Conservation (phyloP, 2,329 filamentous ascomycete genomes). For the Stenocarpella maydis region DNA sequence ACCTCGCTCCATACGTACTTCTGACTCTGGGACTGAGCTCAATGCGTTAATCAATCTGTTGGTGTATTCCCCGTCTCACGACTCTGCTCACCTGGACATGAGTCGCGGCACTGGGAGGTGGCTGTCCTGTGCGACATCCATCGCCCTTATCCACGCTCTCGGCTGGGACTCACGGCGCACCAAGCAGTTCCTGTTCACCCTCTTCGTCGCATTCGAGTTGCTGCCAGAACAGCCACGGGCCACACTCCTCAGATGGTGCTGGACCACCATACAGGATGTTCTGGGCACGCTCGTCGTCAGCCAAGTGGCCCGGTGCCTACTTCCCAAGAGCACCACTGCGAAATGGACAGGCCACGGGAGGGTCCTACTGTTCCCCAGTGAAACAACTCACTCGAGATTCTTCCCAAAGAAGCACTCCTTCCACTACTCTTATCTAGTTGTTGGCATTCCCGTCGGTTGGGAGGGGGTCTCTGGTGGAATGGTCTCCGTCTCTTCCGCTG, state of each 20-base stretch:
- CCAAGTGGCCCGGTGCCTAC: background rate
- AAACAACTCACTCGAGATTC: slow-evolving; percentile 70
- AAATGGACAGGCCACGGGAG: slow-evolving; percentile 30
- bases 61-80: background rate
- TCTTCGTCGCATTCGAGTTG: background rate
- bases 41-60: background rate
- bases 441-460: slow-evolving; percentile 73
- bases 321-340: slow-evolving; percentile 14
- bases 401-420: slow-evolving; percentile 75
- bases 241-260: background rate
- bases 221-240: background rate
- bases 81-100: slow-evolving; percentile 26
- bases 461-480: slow-evolving; percentile 62
- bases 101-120: slow-evolving; percentile 19
- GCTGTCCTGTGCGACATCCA: slow-evolving; percentile 28
- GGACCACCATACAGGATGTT: slow-evolving; percentile 2
- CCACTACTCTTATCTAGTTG: slow-evolving; percentile 73
- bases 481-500: slow-evolving; percentile 55
- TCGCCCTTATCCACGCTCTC: background rate
- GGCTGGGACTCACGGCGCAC: slow-evolving; percentile 26
- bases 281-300: slow-evolving; percentile 6
- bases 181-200: slow-evolving; percentile 27
- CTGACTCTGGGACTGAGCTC: background rate
- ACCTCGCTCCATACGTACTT: background rate
- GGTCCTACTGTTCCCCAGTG: slow-evolving; percentile 69